Conservation (phyloP, 1,139 yeast species). For the Debaryomyces psychrophilus region DNA sequence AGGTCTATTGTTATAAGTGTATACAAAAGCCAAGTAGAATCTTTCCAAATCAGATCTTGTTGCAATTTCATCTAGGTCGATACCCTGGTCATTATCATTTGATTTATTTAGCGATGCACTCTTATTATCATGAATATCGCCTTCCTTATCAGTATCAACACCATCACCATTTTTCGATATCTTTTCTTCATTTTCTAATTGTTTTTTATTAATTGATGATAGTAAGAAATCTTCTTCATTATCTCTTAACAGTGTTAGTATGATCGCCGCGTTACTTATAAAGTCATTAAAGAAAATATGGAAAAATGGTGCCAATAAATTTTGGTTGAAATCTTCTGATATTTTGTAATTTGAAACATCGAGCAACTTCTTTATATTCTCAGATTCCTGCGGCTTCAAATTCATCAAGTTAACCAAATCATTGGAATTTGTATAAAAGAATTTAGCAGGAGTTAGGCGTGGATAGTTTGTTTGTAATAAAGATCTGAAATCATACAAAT, state of each 20-base stretch:
- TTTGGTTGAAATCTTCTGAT: slow-evolving; percentile 30
- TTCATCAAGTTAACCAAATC: slow-evolving; percentile 28
- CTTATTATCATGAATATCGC: slow-evolving; percentile 12
- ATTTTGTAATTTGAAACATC: slow-evolving; percentile 25
- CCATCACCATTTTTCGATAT: slow-evolving; percentile 5
- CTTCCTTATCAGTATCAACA: slow-evolving; percentile 11
- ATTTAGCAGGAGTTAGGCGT: slow-evolving; percentile 46
- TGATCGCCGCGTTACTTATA: slow-evolving; percentile 73
- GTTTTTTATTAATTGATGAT: slow-evolving; percentile 45
- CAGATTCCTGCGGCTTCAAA: slow-evolving; percentile 24
- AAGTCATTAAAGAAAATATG: slow-evolving; percentile 62
- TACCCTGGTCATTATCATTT: slow-evolving; percentile 15
- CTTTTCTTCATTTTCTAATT: slow-evolving; percentile 23
- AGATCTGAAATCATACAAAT: slow-evolving; percentile 66
- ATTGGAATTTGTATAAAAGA: slow-evolving; percentile 31
- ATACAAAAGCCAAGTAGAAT: slow-evolving; percentile 77
- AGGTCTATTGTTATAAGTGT: slow-evolving; percentile 65
- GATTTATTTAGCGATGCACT: not conserved
- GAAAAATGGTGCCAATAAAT: slow-evolving; percentile 45
- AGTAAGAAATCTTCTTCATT: slow-evolving; percentile 82
- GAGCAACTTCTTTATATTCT: slow-evolving; percentile 29
- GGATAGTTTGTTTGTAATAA: slow-evolving; percentile 70
- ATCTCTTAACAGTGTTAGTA: slow-evolving; percentile 78
- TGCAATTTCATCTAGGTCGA: slow-evolving; percentile 57
- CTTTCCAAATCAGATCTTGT: slow-evolving; percentile 85